Base-by-base conservation (phyloP, 1,284 basidiomycete species). In the Trichosporon coremiiforme region DNA sequence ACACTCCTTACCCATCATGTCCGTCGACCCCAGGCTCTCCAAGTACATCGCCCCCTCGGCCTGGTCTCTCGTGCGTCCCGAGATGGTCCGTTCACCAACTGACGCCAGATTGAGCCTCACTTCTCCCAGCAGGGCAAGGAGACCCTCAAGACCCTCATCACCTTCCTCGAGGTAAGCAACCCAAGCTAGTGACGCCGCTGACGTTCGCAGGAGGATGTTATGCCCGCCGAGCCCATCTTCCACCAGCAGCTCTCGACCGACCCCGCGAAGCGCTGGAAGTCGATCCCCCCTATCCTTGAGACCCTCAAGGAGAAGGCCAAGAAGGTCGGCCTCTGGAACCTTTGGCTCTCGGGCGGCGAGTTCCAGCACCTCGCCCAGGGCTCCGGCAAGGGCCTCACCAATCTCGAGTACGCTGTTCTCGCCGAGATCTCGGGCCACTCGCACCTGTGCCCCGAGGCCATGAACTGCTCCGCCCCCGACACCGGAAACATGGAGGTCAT, bases 401-500 rank as follows among this genome's bases (percentile, higher is more conserved):
- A 98, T 84, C 87, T 99, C 68, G 75, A 95, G 91, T 99, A 99
- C 83, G 94, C 92, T 64, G 91, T 98, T 53, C 96, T 98, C 90
- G 95, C 95, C 53, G 96, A 99, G 84, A 85, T 98, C 71, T 89
- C 97, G 75, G 96, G 95, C 12, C 89, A 94, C 73, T 90, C 90
- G 5, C 90, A 90, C 76, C 85, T 95, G 65, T 91, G 90, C n/a
- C 89, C 94, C 36, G 91, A 97, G 84, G 88, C 88, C 29, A 89
- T 92, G 73, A 98, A 98, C 80, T 98, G 95, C 84, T 89, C 94
- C 50, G 95, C 95, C 5, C 95, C 95, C 25, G 95, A 98, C 83
- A 98, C 95, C 2, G 95, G 95, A 10, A 95, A 95, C 80, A 95
- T 95, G 93, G 95, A 99, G 92, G 95, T 99, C 29, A 87, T 99